Base-by-base conservation (phyloP, 2,329 filamentous ascomycete genomes). In the Alternaria sp. region DNA sequence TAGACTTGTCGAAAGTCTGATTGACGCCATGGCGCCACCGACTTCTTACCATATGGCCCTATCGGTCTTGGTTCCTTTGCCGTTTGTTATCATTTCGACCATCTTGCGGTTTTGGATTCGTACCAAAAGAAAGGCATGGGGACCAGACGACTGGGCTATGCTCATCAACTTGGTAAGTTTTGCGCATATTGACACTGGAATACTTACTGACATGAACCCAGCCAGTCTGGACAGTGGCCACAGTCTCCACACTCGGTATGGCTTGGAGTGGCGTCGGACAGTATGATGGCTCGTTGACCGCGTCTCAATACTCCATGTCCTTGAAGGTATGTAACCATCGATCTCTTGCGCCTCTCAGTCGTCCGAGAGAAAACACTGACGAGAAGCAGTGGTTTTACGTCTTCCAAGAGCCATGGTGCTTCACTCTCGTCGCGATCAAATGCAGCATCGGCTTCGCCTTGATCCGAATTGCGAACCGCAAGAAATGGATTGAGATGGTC, bases 391-490 rank as follows among this genome's bases (percentile, higher is more conserved):
- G 60, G 55, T 62, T 62, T 5, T 62, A 62, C 30, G 33, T 59
- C 43, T 62, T 62, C 43, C 60, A 59, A 12, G 55, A 62, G 44
- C 60, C 60, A 18, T 62, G 60, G 60, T 62, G 60, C 44, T 62
- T 62, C 20, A 62, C 60, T 10, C 60, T 62, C 25, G 23, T 62
- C 21, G 50, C 60, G 14, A 62, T 62, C n/a, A 62, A 62, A 6
- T 53, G 55, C 23, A 62, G 60, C 23, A 62, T 62, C 28, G 55
- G 55, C 4, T 62, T 62, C 18, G 55, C 60, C 18, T n/a, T 62
- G 18, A 59, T 62, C 21, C 55, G 60, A 11, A 62, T 62, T 9
- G 47, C 60, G 10, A 62, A 47, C 15, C 47, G 60, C 47, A 62
- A 62, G 30, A 62, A 43, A 25, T 62, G 60, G 60, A 58, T 59